Conservation (phyloP, 306 rosid genomes). For the Prunus padus region DNA sequence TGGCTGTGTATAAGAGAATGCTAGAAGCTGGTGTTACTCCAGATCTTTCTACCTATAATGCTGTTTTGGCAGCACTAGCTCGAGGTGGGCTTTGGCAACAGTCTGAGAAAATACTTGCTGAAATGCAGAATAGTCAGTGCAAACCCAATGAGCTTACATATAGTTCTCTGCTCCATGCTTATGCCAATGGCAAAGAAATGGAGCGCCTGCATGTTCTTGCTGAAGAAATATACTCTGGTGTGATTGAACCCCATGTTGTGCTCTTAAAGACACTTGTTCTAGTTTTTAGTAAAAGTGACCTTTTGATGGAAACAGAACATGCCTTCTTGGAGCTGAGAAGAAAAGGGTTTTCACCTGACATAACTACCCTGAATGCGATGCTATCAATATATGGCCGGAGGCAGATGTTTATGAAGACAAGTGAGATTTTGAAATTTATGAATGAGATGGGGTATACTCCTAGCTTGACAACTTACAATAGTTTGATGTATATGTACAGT, state of each 20-base stretch:
- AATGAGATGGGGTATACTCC: conserved; percentile 73
- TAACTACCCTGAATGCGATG: conserved; percentile 82
- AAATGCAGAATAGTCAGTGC: conserved; percentile 74
- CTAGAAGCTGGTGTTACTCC: conserved; percentile 84
- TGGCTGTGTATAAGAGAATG: conserved; percentile 75
- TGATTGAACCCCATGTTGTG: conserved; percentile 59
- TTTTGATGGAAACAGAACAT: conserved; percentile 66
- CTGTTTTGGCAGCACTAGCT: conserved; percentile 88
- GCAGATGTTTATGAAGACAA: conserved; percentile 70
- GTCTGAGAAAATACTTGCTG: conserved; percentile 75
- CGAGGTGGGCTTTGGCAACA: conserved; percentile 94
- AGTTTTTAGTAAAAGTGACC: conserved; percentile 78
- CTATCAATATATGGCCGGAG: conserved; percentile 84
- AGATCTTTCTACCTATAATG: conserved; percentile 83
- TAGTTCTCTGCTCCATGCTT: conserved; percentile 86
- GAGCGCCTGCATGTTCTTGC: conserved; percentile 65
- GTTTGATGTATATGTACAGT: conserved; percentile 84
- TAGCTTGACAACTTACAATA: conserved; percentile 85
- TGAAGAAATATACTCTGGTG: conserved; percentile 69
- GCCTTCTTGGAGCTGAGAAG: conserved; percentile 67
- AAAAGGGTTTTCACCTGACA: conserved; percentile 67
- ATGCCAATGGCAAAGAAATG: conserved; percentile 82
- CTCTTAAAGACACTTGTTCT: conserved; percentile 90
- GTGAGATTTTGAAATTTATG: conserved; percentile 71
- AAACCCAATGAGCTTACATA: conserved; percentile 82